phyloP scores from a whole-genome alignment of 352 stramenopile species.

The Pythium coloratum region DNA sequence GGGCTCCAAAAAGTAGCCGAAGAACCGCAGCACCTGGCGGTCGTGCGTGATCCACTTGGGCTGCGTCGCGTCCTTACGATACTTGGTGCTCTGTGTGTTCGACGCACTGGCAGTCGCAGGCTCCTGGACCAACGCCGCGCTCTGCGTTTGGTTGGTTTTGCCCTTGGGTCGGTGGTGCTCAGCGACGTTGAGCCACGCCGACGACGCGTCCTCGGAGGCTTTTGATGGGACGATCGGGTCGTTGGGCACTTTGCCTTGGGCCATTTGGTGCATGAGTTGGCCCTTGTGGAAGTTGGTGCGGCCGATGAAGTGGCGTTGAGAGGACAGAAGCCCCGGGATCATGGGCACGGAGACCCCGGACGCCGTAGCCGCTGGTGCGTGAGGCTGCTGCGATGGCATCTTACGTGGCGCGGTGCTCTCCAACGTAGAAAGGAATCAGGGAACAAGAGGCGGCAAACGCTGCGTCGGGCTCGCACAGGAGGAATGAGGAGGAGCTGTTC shows the following conservation, averaged over 20 bases:
- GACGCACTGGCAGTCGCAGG: background rate
- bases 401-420: too few species aligned
- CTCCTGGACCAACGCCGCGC: background rate
- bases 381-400: background rate
- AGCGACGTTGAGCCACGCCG: slow-evolving; percentile 12
- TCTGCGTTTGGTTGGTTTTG: slow-evolving; percentile 25
- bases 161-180: slow-evolving; percentile 17
- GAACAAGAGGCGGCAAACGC: background rate
- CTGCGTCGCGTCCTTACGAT: slow-evolving; percentile 45
- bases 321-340: slow-evolving; percentile 59
- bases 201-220: slow-evolving; percentile 6
- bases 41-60: slow-evolving; percentile 72
- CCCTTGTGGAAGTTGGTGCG: slow-evolving; percentile 57
- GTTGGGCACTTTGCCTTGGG: slow-evolving; percentile 41
- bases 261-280: slow-evolving; percentile 69
- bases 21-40: slow-evolving; percentile 89
- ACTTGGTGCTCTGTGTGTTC: slow-evolving; percentile 38
- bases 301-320: slow-evolving; percentile 43
- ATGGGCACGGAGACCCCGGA: slow-evolving; percentile 30
- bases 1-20: slow-evolving; percentile 84
- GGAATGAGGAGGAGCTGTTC: background rate
- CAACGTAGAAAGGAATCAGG: background rate
- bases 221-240: slow-evolving; percentile 16
- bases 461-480: background rate
- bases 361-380: background rate